Evolutionary conservation across 768 basidiomycete species (phyloP).

Genomic region (Dioszegia hungarica): DNA sequence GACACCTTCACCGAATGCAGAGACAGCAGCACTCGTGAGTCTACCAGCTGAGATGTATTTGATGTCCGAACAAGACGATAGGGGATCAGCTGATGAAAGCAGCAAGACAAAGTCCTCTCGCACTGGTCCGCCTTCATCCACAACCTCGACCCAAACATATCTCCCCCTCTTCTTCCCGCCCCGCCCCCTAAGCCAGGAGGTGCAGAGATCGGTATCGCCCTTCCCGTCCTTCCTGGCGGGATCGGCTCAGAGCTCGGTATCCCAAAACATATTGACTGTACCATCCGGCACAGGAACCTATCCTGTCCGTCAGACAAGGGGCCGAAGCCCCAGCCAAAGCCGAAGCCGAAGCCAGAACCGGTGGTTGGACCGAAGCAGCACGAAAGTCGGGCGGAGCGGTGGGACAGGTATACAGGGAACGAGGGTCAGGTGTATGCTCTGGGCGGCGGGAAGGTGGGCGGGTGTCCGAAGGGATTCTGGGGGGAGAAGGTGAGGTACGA

Average conservation of each 20-base stretch:
- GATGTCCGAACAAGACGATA: too few species aligned
- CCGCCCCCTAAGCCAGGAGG: not conserved
- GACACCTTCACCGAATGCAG: constrained; percentile 8
- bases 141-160: constrained; percentile 26
- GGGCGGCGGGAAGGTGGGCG: constrained; percentile 13
- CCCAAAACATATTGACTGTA: not conserved
- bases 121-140: constrained; percentile 34
- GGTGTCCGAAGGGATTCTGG: constrained; percentile 29
- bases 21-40: constrained; percentile 6
- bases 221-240: constrained; percentile 3
- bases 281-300: too few species aligned
- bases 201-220: not conserved
- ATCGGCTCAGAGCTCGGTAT: not conserved
- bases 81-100: not conserved
- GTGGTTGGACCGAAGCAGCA: too few species aligned
- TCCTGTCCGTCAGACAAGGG: too few species aligned
- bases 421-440: constrained; percentile 10
- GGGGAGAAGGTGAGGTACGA: constrained; percentile 27
- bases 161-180: not conserved
- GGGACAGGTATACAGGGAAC: not conserved
- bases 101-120: constrained; percentile 17
- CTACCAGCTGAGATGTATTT: not conserved
- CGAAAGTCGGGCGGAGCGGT: not conserved
- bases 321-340: too few species aligned
- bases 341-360: too few species aligned